Conservation (phyloP, 495 filamentous ascomycete species). For the Penicillium maclennaniae region DNA sequence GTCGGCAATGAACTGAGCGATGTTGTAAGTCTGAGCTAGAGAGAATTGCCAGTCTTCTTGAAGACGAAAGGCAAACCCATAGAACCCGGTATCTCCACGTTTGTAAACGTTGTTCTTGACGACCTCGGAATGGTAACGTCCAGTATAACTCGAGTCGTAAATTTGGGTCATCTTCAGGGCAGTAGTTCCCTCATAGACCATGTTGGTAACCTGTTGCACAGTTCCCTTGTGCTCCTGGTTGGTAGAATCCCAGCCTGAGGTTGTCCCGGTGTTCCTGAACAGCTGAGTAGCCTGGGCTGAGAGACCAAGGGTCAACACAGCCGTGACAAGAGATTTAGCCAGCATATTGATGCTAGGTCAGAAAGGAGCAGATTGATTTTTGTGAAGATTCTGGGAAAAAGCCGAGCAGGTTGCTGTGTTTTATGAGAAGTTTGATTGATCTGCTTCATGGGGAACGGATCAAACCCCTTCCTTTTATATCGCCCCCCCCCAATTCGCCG, state of each 20-base stretch:
- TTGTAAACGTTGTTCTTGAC: slow-evolving; percentile 44
- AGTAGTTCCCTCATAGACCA: slow-evolving; percentile 39
- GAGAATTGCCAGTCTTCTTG: slow-evolving; percentile 47
- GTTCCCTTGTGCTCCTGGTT: slow-evolving; percentile 44
- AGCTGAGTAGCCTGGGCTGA: slow-evolving; percentile 27
- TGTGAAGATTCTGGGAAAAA: no score
- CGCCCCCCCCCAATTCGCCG: no score
- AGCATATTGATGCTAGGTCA: no score
- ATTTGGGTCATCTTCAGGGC: slow-evolving; percentile 53
- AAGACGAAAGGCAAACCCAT: slow-evolving; percentile 54
- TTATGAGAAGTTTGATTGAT: no score
- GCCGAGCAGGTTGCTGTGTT: no score
- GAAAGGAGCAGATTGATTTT: no score
- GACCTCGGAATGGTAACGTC: slow-evolving; percentile 56
- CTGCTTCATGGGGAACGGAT: no score
- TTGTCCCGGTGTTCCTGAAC: slow-evolving; percentile 51
- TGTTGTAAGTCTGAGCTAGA: slow-evolving; percentile 47
- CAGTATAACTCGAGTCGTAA: slow-evolving; percentile 43
- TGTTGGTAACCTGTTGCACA: slow-evolving; percentile 45
- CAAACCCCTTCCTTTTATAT: no score
- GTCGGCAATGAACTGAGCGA: slow-evolving; percentile 56
- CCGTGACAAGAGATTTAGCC: no score
- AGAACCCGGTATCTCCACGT: slow-evolving; percentile 49
- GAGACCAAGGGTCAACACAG: no score
- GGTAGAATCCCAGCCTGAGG: slow-evolving; percentile 42